phyloP scores from a whole-genome alignment of 192 early-diverging fungal genomes.

The Dimargaris cristalligena region DNA sequence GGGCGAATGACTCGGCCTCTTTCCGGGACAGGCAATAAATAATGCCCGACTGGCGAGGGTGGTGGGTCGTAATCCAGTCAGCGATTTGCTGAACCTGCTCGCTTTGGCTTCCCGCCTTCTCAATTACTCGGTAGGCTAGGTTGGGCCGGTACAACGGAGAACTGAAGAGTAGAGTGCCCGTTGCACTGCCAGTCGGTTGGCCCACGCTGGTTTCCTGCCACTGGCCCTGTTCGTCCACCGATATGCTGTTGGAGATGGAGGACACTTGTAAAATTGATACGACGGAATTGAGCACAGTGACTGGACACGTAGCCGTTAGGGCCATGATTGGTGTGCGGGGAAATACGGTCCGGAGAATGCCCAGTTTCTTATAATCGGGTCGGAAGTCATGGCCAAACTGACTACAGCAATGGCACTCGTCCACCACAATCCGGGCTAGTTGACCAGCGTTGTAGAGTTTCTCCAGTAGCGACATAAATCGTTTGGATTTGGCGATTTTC shows the following conservation, averaged over 20 bases:
- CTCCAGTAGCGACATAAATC: conserved; percentile 23
- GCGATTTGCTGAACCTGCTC: conserved; percentile 30
- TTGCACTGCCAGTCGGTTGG: conserved; percentile 14
- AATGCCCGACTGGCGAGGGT: conserved; percentile 36
- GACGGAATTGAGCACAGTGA: conserved; percentile 32
- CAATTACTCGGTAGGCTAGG: conserved; percentile 40
- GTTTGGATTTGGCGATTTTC: conserved; percentile 27
- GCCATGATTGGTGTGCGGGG: conserved; percentile 51
- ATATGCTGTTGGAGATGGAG: background rate
- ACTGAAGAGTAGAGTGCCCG: conserved; percentile 34
- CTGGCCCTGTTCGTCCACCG: background rate
- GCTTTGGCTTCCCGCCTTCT: conserved; percentile 21
- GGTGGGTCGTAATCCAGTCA: conserved; percentile 35
- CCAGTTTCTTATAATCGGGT: conserved; percentile 31
- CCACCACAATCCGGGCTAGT: conserved; percentile 28
- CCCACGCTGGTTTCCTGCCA: conserved; percentile 8
- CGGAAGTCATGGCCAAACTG: conserved; percentile 38
- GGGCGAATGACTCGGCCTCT: conserved; percentile 37
- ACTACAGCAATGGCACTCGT: conserved; percentile 36
- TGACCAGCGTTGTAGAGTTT: conserved; percentile 21
- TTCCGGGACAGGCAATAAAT: conserved; percentile 50
- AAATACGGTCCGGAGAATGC: conserved; percentile 33
- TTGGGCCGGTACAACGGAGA: conserved; percentile 45
- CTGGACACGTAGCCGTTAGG: conserved; percentile 58
- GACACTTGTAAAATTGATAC: conserved; percentile 30